These are phyloP conservation scores for Hamigera avellanea DNA, from an alignment of 495 filamentous ascomycete genomes.

Conservation along the genomic window DNA sequence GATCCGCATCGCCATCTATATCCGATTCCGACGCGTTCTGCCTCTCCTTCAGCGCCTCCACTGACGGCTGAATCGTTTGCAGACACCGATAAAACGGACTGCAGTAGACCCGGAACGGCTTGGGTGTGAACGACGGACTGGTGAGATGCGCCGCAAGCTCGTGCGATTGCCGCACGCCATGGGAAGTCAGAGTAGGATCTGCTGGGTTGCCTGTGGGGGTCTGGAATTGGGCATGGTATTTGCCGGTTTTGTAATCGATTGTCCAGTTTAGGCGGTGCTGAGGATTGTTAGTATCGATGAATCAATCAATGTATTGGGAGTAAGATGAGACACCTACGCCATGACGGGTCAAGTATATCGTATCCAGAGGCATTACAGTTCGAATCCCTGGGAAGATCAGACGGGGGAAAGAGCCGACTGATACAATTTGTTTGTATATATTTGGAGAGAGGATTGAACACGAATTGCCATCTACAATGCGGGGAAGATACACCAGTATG, in stretches of 20 bases:
- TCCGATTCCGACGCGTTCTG: conserved; percentile 4
- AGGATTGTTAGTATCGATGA: conserved; percentile 6
- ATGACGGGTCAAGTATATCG: conserved; percentile 77
- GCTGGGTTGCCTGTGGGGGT: conserved; percentile 76
- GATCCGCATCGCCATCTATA: conserved; percentile 15
- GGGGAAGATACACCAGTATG: neutral
- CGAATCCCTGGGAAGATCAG: neutral
- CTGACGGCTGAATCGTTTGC: conserved; percentile 67
- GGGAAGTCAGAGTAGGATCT: conserved; percentile 76
- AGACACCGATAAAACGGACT: conserved; percentile 89
- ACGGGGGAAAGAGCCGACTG: too few species aligned
- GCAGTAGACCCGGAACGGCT: conserved; percentile 56
- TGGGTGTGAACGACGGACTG: conserved; percentile 51
- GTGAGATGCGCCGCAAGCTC: conserved; percentile 59
- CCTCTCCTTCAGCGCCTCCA: conserved; percentile 37
- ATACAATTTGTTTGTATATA: too few species aligned
- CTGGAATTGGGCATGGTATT: conserved; percentile 51
- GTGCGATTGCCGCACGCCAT: conserved; percentile 75
- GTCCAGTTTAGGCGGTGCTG: conserved; percentile 88
- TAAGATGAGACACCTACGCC: conserved; percentile 47
- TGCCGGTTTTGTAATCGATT: conserved; percentile 66
- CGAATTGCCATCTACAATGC: too few species aligned
- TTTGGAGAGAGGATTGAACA: too few species aligned
- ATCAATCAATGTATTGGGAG: neutral
- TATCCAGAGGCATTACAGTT: conserved; percentile 46